Conservation (phyloP, 164 flowering plant species). For the Annona cherimola region DNA sequence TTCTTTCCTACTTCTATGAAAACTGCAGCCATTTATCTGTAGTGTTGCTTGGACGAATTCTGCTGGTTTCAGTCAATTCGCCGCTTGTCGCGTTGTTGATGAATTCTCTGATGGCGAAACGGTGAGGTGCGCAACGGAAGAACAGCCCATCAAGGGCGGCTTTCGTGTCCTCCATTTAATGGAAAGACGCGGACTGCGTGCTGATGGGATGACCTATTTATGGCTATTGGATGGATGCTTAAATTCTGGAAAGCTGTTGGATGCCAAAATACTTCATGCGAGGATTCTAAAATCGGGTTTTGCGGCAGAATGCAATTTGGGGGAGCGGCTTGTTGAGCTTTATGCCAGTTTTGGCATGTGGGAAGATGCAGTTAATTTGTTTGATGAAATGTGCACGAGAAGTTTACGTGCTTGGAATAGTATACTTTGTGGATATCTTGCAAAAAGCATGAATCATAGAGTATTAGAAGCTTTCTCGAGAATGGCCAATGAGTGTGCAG, state of each 20-base stretch:
- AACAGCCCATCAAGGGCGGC: constrained; percentile 9
- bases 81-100: constrained; percentile 11
- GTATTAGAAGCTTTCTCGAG: constrained; percentile 9
- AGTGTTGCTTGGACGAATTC: constrained; percentile 15
- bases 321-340: constrained; percentile 9
- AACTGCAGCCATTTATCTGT: constrained; percentile 21
- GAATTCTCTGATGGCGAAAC: constrained; percentile 15
- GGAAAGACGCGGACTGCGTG: constrained; percentile 24
- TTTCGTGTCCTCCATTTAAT: constrained; percentile 18
- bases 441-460: not conserved
- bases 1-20: not conserved
- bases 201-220: constrained; percentile 15
- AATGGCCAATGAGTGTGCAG: constrained; percentile 10
- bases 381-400: constrained; percentile 17
- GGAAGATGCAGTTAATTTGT: constrained; percentile 15
- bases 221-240: constrained; percentile 24
- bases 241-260: constrained; percentile 10
- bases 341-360: constrained; percentile 10
- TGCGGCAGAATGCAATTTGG: constrained; percentile 8
- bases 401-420: constrained; percentile 14
- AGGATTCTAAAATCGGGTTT: constrained; percentile 24
- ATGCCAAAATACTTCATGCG: constrained; percentile 23
- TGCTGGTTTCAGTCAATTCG: constrained; percentile 15
- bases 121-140: constrained; percentile 3
- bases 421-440: constrained; percentile 13